These are phyloP conservation scores for Blastocystis sp. DNA, from an alignment of 352 stramenopile species.

Conservation along the genomic window DNA sequence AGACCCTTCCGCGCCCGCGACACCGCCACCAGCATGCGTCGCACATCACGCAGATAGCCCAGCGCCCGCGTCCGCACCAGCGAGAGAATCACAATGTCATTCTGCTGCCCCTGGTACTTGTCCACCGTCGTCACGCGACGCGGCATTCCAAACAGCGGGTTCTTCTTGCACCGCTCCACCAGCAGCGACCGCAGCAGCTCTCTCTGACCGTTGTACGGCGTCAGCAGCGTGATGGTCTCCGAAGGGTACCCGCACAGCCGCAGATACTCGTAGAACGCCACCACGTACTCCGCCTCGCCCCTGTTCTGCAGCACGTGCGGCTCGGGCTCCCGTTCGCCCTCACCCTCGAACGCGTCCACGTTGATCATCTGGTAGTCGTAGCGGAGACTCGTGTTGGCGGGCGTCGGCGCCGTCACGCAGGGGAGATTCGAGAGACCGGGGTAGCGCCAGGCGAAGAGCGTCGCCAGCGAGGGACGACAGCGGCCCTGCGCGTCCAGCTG, in stretches of 20 bases:
- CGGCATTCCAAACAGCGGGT: slow-evolving; percentile 59
- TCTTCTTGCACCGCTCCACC: slow-evolving; percentile 55
- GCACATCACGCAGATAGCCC: slow-evolving; percentile 79
- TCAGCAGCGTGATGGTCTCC: slow-evolving; percentile 81
- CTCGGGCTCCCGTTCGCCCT: slow-evolving; percentile 67
- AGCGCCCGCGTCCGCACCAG: slow-evolving; percentile 78
- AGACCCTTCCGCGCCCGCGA: slow-evolving; percentile 79
- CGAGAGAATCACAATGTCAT: slow-evolving; percentile 83
- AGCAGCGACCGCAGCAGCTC: slow-evolving; percentile 78
- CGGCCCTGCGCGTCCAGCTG: slow-evolving; percentile 78
- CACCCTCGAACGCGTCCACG: slow-evolving; percentile 69
- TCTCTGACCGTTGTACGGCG: slow-evolving; percentile 86
- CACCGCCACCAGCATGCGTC: slow-evolving; percentile 78
- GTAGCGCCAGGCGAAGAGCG: slow-evolving; percentile 77
- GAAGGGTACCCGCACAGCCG: slow-evolving; percentile 77
- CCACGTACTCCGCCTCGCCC: slow-evolving; percentile 81
- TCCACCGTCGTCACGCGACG: slow-evolving; percentile 77
- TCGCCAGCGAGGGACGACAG: slow-evolving; percentile 69
- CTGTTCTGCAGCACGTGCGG: slow-evolving; percentile 84
- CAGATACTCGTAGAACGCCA: slow-evolving; percentile 82
- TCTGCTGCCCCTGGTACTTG: slow-evolving; percentile 85
- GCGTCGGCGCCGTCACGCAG: slow-evolving; percentile 63
- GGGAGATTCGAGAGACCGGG: slow-evolving; percentile 68
- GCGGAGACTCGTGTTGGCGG: slow-evolving; percentile 76
- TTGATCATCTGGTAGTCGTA: slow-evolving; percentile 80